phyloP scores from a whole-genome alignment of 2,329 filamentous ascomycete species.

The Teratosphaeria pseudoeucalypti region DNA sequence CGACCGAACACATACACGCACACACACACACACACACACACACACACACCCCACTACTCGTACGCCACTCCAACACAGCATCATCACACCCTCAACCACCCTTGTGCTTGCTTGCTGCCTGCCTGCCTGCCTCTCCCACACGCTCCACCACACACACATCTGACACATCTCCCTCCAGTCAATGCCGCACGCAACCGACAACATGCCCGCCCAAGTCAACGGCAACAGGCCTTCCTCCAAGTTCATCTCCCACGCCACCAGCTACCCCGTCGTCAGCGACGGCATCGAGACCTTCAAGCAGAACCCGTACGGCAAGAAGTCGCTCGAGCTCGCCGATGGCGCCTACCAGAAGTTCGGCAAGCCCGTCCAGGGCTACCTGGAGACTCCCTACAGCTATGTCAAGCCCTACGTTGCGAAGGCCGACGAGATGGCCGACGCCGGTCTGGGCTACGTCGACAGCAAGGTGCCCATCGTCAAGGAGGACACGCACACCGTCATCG shows the following conservation, averaged over 20 bases:
- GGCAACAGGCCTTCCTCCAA: slow-evolving; percentile 40
- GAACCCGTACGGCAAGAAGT: slow-evolving; percentile 75
- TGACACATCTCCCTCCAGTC: not conserved
- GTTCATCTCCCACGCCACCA: slow-evolving; percentile 55
- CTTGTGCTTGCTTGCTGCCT: not conserved
- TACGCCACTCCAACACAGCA: not conserved
- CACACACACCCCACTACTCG: not conserved
- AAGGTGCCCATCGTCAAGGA: slow-evolving; percentile 49
- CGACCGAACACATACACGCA: not conserved
- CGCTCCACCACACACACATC: not conserved
- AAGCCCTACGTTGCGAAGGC: slow-evolving; percentile 76
- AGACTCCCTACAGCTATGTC: slow-evolving; percentile 70
- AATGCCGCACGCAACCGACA: slow-evolving; percentile 42
- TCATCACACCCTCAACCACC: not conserved
- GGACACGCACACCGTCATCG: slow-evolving; percentile 42
- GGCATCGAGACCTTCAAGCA: slow-evolving; percentile 66
- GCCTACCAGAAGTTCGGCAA: slow-evolving; percentile 68
- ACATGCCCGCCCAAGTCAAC: slow-evolving; percentile 31
- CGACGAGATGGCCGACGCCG: slow-evolving; percentile 55
- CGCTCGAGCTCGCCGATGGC: slow-evolving; percentile 62
- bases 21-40: not conserved
- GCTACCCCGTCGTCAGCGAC: slow-evolving; percentile 76
- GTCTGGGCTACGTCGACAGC: slow-evolving; percentile 38
- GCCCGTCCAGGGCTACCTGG: slow-evolving; percentile 67
- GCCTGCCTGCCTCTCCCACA: not conserved